phyloP scores from a whole-genome alignment of 805 yeast species.

The Saturnispora ahearnii region DNA sequence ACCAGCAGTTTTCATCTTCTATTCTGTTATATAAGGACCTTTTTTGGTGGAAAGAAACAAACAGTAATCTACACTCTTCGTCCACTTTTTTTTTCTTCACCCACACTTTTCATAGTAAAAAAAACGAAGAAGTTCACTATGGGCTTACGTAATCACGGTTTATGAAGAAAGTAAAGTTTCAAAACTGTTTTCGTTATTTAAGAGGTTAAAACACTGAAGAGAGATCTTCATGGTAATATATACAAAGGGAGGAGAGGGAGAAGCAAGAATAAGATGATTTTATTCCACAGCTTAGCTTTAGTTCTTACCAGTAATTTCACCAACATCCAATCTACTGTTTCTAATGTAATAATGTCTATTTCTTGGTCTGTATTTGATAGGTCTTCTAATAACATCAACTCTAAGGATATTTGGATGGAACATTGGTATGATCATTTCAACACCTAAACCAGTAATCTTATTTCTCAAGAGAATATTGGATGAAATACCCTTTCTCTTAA shows the following conservation, averaged over 20 bases:
- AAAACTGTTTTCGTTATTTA: too few relatives aligned
- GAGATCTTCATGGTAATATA: neutral
- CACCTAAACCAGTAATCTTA: slow-evolving; percentile 73
- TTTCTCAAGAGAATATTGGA: slow-evolving; percentile 77
- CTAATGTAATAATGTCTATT: slow-evolving; percentile 88
- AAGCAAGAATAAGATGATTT: neutral
- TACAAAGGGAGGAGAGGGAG: neutral
- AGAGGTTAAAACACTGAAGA: neutral
- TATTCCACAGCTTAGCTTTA: neutral
- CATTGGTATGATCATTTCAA: slow-evolving; percentile 72
- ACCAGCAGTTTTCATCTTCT: neutral
- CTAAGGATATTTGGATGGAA: slow-evolving; percentile 71
- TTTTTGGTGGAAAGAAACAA: too few relatives aligned
- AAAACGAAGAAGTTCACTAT: too few relatives aligned
- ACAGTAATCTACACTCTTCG: neutral
- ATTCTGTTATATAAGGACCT: neutral
- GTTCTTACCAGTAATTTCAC: slow-evolving; percentile 36
- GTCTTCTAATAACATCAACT: slow-evolving; percentile 71
- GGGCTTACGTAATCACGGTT: too few relatives aligned
- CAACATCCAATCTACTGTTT: slow-evolving; percentile 66
- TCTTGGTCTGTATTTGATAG: slow-evolving; percentile 63
- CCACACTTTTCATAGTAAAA: neutral
- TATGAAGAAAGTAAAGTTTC: too few relatives aligned
- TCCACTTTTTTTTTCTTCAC: neutral
- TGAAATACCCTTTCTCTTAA: slow-evolving; percentile 63